phyloP scores from a whole-genome alignment of 192 early-diverging fungal genomes.

The Dispira parvispora region DNA sequence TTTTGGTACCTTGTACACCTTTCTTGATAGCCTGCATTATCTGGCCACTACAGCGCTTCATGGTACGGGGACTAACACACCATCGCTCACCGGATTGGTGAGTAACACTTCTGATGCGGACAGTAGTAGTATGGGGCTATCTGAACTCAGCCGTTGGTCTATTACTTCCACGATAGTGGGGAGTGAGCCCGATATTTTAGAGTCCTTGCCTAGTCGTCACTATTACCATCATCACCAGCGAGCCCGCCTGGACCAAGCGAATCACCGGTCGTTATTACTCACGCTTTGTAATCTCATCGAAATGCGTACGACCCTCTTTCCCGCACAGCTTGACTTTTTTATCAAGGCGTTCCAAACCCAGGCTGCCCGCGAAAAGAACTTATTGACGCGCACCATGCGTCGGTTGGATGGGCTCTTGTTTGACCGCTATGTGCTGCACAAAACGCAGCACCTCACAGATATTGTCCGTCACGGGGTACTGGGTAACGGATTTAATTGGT shows the following conservation, averaged over 20 bases:
- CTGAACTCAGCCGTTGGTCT: slow-evolving; percentile 13
- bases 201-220: slow-evolving; percentile 6
- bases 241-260: slow-evolving; percentile 38
- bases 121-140: background rate
- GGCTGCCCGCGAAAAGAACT: slow-evolving; percentile 38
- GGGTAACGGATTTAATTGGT: slow-evolving; percentile 79
- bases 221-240: slow-evolving; percentile 9
- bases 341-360: slow-evolving; percentile 46
- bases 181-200: background rate
- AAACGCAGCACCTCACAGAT: slow-evolving; percentile 39
- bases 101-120: background rate
- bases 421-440: slow-evolving; percentile 70
- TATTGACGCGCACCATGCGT: slow-evolving; percentile 51
- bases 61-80: background rate
- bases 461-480: slow-evolving; percentile 71
- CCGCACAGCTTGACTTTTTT: slow-evolving; percentile 54
- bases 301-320: slow-evolving; percentile 49
- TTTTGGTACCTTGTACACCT: slow-evolving; percentile 49
- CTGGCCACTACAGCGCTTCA: slow-evolving; percentile 15
- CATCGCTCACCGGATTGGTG: background rate
- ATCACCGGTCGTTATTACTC: slow-evolving; percentile 35
- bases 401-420: slow-evolving; percentile 73
- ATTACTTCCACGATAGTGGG: slow-evolving; percentile 15
- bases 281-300: slow-evolving; percentile 72
- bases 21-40: slow-evolving; percentile 69